phyloP scores from a whole-genome alignment of 257 asterid species.

The Leonotis leonurus region DNA sequence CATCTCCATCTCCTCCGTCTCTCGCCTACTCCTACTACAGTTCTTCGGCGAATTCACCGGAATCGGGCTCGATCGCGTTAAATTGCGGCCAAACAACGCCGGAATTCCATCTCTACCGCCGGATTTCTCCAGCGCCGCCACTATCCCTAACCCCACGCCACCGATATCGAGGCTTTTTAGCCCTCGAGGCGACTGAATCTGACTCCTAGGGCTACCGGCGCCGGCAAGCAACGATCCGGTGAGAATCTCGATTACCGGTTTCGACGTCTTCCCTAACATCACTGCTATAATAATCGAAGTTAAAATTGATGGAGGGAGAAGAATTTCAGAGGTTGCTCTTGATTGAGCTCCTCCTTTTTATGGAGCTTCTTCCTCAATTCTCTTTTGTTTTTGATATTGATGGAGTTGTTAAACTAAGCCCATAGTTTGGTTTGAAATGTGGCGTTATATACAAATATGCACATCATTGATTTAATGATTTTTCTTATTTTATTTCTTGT shows the following conservation, averaged over 20 bases:
- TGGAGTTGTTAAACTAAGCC: constrained; percentile 49
- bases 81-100: constrained; percentile 36
- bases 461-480: neutral
- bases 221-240: constrained; percentile 37
- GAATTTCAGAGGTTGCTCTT: neutral
- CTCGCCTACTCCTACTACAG: neutral
- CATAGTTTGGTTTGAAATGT: constrained; percentile 44
- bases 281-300: neutral
- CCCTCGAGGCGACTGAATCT: constrained; percentile 50
- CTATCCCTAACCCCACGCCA: constrained; percentile 80
- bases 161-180: constrained; percentile 47
- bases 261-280: constrained; percentile 60
- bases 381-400: constrained; percentile 9
- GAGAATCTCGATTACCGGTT: constrained; percentile 50
- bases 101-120: constrained; percentile 20
- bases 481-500: neutral
- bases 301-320: neutral
- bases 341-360: constrained; percentile 10
- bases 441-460: constrained; percentile 11
- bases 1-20: constrained; percentile 21
- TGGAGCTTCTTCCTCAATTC: constrained; percentile 11
- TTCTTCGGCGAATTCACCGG: constrained; percentile 38
- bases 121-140: constrained; percentile 72
- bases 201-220: constrained; percentile 43
- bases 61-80: constrained; percentile 51